Evolutionary conservation across 441 rosid genomes (phyloP), one percentile per base, ranked within the genome.

Genomic region (Capsella rubella): DNA sequence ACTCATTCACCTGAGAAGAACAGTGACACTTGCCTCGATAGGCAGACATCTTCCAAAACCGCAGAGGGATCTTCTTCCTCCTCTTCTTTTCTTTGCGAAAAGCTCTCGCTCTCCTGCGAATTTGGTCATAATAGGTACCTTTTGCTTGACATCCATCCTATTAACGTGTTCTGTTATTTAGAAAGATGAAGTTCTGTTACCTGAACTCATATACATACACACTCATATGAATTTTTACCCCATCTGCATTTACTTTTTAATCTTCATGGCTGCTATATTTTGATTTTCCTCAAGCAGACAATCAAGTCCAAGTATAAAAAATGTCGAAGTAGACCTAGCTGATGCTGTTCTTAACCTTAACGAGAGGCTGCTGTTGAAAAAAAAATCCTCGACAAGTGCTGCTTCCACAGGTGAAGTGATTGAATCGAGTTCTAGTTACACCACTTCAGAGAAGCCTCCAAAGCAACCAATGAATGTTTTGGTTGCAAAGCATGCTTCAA

Each of bases 101-200:
- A 90, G 55, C 34, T 95, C 76, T 87, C 90, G 32, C 84, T 95
- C 66, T 86, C 90, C 25, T 93, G 92, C 67, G 97, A 95, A 85
- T 91, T 95, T 78, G 92, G 88, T 69, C 95, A 87, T 81, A 81
- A 87, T 46, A 90, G 97, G 99, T 95, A 87, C 29, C 40, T 71
- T 72, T 75, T 71, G 18, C 28, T 72, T 53, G 14, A 47, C 77
- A 40, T 69, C 34, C 56, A 47, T 68, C 31, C 78, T 47, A n/a
- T 50, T 27, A 52, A 25, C 4, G 3, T 43, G 47, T 43, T 31
- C 25, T 18, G 14, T 60, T 16, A 5, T 34, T 52, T 15, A 40
- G 42, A 51, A 61, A 37, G 25, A 47, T 27, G 2, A 42, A 49
- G 28, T 18, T 72, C 28, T 31, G 53, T n/a, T 35, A 45, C 46